Conservation (phyloP, 177 flowering plant genomes). For the Tripterygium wilfordii region DNA sequence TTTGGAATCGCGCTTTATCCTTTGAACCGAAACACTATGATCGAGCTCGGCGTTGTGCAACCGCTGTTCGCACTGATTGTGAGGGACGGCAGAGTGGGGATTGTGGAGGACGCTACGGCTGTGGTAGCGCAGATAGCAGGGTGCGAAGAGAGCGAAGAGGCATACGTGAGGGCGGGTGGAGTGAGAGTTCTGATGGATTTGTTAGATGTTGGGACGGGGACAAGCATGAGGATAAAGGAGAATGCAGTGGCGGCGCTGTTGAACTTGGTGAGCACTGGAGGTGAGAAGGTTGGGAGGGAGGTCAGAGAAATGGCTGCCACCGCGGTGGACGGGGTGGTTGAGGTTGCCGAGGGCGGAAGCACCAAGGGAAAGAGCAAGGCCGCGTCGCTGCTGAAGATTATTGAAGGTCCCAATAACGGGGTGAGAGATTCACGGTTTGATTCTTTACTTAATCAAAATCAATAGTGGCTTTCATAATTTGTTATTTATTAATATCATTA, state of each 20-base stretch:
- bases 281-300: conserved; percentile 34
- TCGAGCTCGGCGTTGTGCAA: conserved; percentile 61
- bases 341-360: conserved; percentile 62
- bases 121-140: conserved; percentile 89
- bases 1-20: conserved; percentile 64
- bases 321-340: conserved; percentile 42
- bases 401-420: conserved; percentile 18
- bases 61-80: conserved; percentile 50
- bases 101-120: conserved; percentile 84
- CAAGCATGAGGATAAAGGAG: conserved; percentile 57
- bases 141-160: conserved; percentile 68
- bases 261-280: conserved; percentile 62
- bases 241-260: conserved; percentile 75
- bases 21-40: conserved; percentile 43
- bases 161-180: conserved; percentile 55
- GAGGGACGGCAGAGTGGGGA: conserved; percentile 51
- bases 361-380: conserved; percentile 64
- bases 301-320: conserved; percentile 30
- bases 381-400: conserved; percentile 34
- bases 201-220: conserved; percentile 52
- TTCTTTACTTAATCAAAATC: conserved; percentile 7
- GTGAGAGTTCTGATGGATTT: conserved; percentile 61
- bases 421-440: conserved; percentile 18
- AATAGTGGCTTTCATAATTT: not conserved
- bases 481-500: not conserved